phyloP scores from a whole-genome alignment of 352 stramenopile genomes.

The Globisporangium lucens region DNA sequence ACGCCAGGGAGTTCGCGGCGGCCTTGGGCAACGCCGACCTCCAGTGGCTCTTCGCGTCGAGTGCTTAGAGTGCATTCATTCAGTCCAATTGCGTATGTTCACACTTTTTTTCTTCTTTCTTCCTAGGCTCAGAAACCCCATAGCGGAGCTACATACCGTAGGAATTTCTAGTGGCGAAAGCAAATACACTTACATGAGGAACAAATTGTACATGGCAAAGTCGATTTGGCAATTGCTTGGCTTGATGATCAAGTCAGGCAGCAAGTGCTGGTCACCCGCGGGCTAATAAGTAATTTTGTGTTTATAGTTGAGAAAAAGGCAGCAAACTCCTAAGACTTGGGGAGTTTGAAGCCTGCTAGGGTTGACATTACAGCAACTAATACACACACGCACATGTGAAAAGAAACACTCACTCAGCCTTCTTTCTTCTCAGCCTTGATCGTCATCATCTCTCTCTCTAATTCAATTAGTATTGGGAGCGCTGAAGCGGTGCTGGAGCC shows the following conservation, averaged over 20 bases:
- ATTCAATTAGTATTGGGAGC: neutral
- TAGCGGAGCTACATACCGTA: neutral
- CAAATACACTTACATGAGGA: neutral
- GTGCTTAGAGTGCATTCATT: constrained; percentile 11
- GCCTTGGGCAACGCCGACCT: constrained; percentile 35
- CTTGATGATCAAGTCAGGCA: too few species aligned
- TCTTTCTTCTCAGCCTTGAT: neutral
- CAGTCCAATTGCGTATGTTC: neutral
- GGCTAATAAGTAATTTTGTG: constrained; percentile 9
- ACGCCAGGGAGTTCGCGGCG: constrained; percentile 65
- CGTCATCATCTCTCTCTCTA: neutral
- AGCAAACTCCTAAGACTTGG: too few species aligned
- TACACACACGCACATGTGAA: neutral
- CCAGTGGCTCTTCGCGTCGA: constrained; percentile 33
- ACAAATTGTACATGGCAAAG: too few species aligned
- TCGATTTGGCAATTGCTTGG: too few species aligned
- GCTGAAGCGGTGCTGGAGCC: constrained; percentile 64
- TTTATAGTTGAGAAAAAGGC: constrained; percentile 3
- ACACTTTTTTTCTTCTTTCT: neutral
- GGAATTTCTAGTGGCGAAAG: neutral
- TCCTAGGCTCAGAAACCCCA: neutral
- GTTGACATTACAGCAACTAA: neutral
- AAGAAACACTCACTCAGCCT: neutral
- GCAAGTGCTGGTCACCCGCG: neutral
- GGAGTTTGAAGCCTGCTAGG: neutral